Evolutionary conservation across 1,284 basidiomycete genomes (phyloP), one percentile per base, ranked within the genome.

Genomic region (Abortiporus biennis): DNA sequence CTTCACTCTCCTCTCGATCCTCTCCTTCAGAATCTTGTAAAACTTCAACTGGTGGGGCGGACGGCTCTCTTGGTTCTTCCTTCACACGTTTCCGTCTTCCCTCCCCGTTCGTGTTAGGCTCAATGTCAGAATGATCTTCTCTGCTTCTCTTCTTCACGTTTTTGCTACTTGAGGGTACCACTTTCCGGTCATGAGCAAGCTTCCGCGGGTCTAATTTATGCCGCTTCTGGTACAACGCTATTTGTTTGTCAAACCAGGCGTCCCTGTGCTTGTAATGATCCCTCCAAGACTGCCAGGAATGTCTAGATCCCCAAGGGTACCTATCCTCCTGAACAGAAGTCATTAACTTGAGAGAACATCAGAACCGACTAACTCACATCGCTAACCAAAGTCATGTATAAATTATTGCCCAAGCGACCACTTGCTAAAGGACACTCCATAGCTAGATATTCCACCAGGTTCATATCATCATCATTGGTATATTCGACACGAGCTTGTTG

Each of bases 221-320:
- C 41, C 56, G 52, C 33, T 48, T 46, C 39, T 65, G 61, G 38
- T 68, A 66, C 35, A 38, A 43, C 20, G 45, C 48, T 25, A 82
- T 74, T 4, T 45, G 45, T 16, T 1, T 27, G 48, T 83, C 68
- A 46, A 78, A 74, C 5, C 40, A 36, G 0, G 33, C 47, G 16
- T 56, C 23, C 40, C 75, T 61, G 34, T 62, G 74, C 41, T 52
- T 56, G 55, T 80, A 80, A 23, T 66, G 70, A 33, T 77, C 65
- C 6, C 75, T 65, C 78, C 78, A 80, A 8, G 72, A 74, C 24
- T 67, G 61, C 68, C 66, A 71, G 1, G 76, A 50, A 48, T 80
- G 78, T 2, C 58, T 55, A 3, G 43, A 47, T 6, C 65, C 62
- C 74, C 73, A 77, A 0, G 45, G 48, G 65, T 67, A 76, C 15